These are phyloP conservation scores for Ogataea hybrid DNA, from an alignment of 1,139 yeast species.

Conservation along the genomic window DNA sequence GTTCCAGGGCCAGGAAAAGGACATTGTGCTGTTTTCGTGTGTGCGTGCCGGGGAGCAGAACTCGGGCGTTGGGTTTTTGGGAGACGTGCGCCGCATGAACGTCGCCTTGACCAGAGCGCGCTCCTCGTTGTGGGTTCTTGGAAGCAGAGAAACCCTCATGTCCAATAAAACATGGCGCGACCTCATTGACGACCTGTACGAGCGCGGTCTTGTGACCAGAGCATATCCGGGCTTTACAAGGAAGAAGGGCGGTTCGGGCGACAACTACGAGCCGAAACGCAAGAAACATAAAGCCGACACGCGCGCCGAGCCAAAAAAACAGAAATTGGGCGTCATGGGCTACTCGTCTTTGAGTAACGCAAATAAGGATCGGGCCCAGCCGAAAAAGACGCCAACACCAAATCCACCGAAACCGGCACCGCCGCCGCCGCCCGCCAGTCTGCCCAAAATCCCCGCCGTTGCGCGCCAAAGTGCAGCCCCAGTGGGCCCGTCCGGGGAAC, in stretches of 20 bases:
- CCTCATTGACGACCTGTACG: slow-evolving; percentile 60
- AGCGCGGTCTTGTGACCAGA: slow-evolving; percentile 35
- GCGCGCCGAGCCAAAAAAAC: slow-evolving; percentile 3
- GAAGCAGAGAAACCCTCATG: slow-evolving; percentile 63
- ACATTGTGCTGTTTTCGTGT: too few species aligned
- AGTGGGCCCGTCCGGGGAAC: slow-evolving; percentile 2
- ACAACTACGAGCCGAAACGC: background rate
- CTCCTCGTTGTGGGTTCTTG: slow-evolving; percentile 89
- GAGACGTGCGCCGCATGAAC: too few species aligned
- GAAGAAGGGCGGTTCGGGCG: background rate
- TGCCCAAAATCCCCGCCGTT: background rate
- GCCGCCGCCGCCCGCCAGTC: background rate
- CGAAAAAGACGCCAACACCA: background rate
- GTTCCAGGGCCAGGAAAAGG: too few species aligned
- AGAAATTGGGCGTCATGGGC: slow-evolving; percentile 4
- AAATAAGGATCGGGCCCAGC: background rate
- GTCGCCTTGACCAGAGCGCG: too few species aligned
- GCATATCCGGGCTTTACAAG: slow-evolving; percentile 28
- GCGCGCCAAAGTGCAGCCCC: background rate
- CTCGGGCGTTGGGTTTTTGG: too few species aligned
- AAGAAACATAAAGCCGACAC: background rate
- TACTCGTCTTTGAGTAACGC: background rate
- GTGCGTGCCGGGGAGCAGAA: too few species aligned
- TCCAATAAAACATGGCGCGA: slow-evolving; percentile 69
- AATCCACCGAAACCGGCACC: background rate